Evolutionary conservation across 495 filamentous ascomycete species (phyloP), one percentile per base, ranked within the genome.

Genomic region (Penicillium samsonianum): DNA sequence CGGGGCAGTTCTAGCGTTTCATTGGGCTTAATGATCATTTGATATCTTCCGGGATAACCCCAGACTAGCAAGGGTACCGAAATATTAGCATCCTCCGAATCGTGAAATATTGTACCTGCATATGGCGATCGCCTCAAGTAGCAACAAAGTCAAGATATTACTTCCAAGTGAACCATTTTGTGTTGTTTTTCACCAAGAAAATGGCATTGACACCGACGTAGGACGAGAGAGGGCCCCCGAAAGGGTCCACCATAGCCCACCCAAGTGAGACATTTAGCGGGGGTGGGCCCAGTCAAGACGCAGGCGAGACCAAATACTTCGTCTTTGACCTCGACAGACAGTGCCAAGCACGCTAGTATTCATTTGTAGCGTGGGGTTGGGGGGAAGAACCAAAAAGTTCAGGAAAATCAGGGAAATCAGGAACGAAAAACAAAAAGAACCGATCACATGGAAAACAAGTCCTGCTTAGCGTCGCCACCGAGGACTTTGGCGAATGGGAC

Each of bases 261-360:
- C 19, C 42, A 53, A 58, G 62, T 64, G 62, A 64, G 62, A 64
- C 62, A 64, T 58, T 52, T 40, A 51, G 47, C 58, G 40, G 58
- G 50, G 25, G 41, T 14, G 28, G 50, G 37, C 17, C 22, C 19
- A 45, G 26, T 23, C 31, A 38, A 31, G 23, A 50, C 44, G 16
- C 12, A 11, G 33, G n/a, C n/a, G 37, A 20, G 33, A 38, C 20
- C 48, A 31, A 37, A 54, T 52, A 30, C 41, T 41, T 40, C 20
- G 25, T 6, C 28, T 28, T 20, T 51, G 19, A 45, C 12, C 10
- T 26, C 7, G 14, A 51, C 14, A 6, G 25, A 40, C 35, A 51
- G 4, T 23, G 26, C 55, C 49, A 50, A 42, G 37, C 11, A 28
- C 47, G n/a, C 23, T 47, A 41, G 17, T 31, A 33, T 10, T 26